Base-by-base conservation (phyloP, 192 early-diverging fungal genomes). In the Chytriomyces confervae region DNA sequence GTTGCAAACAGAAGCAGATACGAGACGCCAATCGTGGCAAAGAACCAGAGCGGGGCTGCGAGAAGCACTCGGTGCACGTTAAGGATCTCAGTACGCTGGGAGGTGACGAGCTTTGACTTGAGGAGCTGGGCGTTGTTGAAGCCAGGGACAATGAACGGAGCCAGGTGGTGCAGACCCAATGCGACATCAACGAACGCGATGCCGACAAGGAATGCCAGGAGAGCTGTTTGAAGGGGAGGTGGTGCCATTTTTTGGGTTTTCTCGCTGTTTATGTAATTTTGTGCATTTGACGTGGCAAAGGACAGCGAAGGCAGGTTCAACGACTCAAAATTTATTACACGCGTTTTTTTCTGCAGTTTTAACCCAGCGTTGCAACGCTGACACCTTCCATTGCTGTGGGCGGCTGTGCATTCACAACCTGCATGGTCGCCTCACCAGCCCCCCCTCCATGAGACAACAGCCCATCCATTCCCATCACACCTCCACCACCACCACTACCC, bases 241-340 rank as follows among this genome's bases (percentile, higher is more conserved):
- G 63, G 66, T n/a, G 75, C 29, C 75, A 68, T 77, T n/a, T 64
- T 18, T 62, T 75, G 9, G 69, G 27, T 66, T 65, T 75, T 66
- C 64, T 66, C 24, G 24, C 24, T 27, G 24, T 27, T 27, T n/a
- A n/a, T 57, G 10, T 57, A 10, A n/a, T 0, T 57, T n/a, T n/a
- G n/a, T 10, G 3, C 0, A n/a, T 57, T 57, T 13, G 53, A 57
- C 53, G 53, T 57, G 53, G 53, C 53, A 57, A 57, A n/a, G 0
- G 53, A 36, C 36, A 36, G 36, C 36, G 4, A 36, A 36, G 1
- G 36, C 36, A 36, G 36, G 36, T 36, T 36, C 36, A 4, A 36
- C 1, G 36, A 36, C 36, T 36, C 36, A 36, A 36, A 36, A 36
- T 36, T 36, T 36, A 36, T 36, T 36, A 36, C 36, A 36, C 36